Conservation (phyloP, 345 rosid species). For the Salix koriyanagi region DNA sequence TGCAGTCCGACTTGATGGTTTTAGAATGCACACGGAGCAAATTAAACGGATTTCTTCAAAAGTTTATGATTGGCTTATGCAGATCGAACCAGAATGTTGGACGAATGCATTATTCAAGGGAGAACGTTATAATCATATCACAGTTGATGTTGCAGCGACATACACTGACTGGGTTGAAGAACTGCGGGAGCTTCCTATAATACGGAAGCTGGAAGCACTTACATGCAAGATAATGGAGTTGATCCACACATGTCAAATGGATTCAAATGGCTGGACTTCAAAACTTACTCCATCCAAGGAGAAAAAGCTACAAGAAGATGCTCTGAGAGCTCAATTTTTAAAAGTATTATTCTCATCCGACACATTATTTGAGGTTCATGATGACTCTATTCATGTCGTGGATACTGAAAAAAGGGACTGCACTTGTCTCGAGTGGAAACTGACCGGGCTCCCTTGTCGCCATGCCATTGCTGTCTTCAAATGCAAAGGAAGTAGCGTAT, state of each 20-base stretch:
- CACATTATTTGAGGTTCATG: slow-evolving; percentile 86
- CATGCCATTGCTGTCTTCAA: slow-evolving; percentile 79
- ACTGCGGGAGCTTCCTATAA: slow-evolving; percentile 61
- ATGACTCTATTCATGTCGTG: slow-evolving; percentile 58
- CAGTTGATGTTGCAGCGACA: slow-evolving; percentile 51
- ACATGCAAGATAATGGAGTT: slow-evolving; percentile 48
- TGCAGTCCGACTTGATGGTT: slow-evolving; percentile 56
- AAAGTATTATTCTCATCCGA: slow-evolving; percentile 76
- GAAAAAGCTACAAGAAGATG: slow-evolving; percentile 55
- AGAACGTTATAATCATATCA: slow-evolving; percentile 59
- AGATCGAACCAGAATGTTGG: slow-evolving; percentile 67
- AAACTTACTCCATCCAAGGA: slow-evolving; percentile 74
- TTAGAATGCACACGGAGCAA: slow-evolving; percentile 51
- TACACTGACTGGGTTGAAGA: slow-evolving; percentile 71
- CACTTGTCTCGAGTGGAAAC: slow-evolving; percentile 70
- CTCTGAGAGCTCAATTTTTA: slow-evolving; percentile 37
- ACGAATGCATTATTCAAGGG: slow-evolving; percentile 63
- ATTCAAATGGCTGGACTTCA: slow-evolving; percentile 51
- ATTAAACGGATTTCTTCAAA: slow-evolving; percentile 57
- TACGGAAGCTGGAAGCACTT: slow-evolving; percentile 55
- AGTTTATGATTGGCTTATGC: slow-evolving; percentile 83
- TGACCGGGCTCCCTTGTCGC: slow-evolving; percentile 68
- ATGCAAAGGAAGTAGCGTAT: slow-evolving; percentile 39
- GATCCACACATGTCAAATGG: slow-evolving; percentile 41
- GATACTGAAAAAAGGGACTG: slow-evolving; percentile 58